phyloP scores from a whole-genome alignment of 176 grass and related monocot species.

The Carex parvula region DNA sequence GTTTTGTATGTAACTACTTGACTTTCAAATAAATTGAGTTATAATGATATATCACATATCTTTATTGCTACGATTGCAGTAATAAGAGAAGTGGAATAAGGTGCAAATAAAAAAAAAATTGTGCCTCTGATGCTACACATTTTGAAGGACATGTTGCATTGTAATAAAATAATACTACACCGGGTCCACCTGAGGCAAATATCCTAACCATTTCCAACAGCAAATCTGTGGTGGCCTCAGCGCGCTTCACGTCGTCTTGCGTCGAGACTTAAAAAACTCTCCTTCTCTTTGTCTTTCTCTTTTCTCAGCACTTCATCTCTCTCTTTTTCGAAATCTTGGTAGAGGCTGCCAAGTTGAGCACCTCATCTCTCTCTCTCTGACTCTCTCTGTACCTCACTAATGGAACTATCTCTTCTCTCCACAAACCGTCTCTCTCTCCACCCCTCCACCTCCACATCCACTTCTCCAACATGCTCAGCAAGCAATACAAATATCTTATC shows the following conservation, averaged over 20 bases:
- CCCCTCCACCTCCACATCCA: slow-evolving; percentile 15
- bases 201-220: neutral
- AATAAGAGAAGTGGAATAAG: too few relatives aligned
- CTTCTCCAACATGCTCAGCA: slow-evolving; percentile 12
- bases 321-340: neutral
- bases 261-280: slow-evolving; percentile 25
- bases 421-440: neutral
- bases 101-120: too few relatives aligned
- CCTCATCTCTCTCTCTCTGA: neutral
- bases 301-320: neutral
- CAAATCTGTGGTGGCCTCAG: slow-evolving; percentile 19
- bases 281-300: neutral
- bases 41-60: too few relatives aligned
- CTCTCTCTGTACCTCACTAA: slow-evolving; percentile 15
- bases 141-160: neutral
- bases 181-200: neutral
- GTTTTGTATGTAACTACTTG: too few relatives aligned
- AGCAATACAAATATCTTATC: slow-evolving; percentile 13
- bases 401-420: slow-evolving; percentile 37
- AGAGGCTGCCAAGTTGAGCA: neutral
- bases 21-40: too few relatives aligned
- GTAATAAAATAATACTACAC: neutral
- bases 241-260: slow-evolving; percentile 22
- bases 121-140: too few relatives aligned
- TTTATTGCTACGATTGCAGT: too few relatives aligned